These are phyloP conservation scores for Aspergillus nidulans DNA, from an alignment of 495 filamentous ascomycete genomes.

Conservation along the genomic window DNA sequence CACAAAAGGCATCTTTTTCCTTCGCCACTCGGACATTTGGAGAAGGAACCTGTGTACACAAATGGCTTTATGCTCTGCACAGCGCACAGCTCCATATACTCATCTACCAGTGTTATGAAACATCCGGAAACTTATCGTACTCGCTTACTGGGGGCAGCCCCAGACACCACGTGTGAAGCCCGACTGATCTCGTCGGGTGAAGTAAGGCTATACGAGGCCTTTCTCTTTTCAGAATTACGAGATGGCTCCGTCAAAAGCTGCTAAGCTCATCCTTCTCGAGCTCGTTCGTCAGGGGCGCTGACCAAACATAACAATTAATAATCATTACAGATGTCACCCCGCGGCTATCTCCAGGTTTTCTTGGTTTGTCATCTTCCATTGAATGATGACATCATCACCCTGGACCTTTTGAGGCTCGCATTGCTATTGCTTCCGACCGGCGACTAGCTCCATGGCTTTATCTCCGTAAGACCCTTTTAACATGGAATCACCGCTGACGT, in stretches of 20 bases:
- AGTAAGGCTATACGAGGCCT: neutral
- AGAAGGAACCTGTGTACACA: neutral
- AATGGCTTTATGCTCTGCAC: neutral
- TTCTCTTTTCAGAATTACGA: too few relatives aligned
- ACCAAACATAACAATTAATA: neutral
- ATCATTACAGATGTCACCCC: neutral
- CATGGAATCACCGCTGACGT: neutral
- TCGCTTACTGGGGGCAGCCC: neutral
- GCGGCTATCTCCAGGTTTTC: neutral
- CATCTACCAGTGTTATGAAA: neutral
- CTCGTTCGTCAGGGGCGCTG: neutral
- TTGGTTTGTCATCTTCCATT: neutral
- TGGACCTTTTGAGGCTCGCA: neutral
- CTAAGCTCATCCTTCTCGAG: too few relatives aligned
- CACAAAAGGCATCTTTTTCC: too few relatives aligned
- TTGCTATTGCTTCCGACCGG: too few relatives aligned
- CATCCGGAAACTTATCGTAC: neutral
- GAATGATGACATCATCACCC: neutral
- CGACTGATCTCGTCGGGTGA: neutral
- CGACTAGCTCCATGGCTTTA: neutral
- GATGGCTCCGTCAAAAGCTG: neutral
- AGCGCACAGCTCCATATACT: too few relatives aligned
- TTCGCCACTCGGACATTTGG: neutral
- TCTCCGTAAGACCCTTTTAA: neutral
- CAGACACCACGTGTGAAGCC: neutral